Base-by-base conservation (phyloP, 2,329 filamentous ascomycete species). In the Trichoderma brevicompactum region DNA sequence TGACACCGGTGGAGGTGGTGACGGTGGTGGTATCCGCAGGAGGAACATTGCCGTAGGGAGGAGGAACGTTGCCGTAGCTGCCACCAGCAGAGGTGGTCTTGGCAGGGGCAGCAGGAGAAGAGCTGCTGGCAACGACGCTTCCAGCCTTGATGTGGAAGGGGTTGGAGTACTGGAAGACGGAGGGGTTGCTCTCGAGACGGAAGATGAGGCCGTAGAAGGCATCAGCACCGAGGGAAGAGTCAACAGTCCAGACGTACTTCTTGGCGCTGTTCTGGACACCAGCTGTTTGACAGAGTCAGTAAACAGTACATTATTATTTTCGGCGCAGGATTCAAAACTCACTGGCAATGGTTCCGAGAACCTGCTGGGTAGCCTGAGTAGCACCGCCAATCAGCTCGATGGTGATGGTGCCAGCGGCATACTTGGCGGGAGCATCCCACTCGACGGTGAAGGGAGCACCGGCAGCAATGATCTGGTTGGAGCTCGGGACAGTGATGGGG, bases 81-180 rank as follows among this genome's bases (percentile, higher is more conserved):
- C 49, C 50, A 48, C 23, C 28, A 12, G 58, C 54, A 65, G 58
- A 66, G 64, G 68, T 67, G 52, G 69, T 65, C 41, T 68, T 59
- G 53, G 38, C 66, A 10, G 53, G 40, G 32, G 48, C 60, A 23
- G 71, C 60, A 66, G 68, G 54, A 58, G 65, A 65, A 15, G 50
- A 28, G n/a, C 40, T 46, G 55, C 41, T 59, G 15, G 23, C 34
- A 23, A 23, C 5, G 50, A 54, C 50, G 34, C 17, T 38, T 55
- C 65, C 70, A 32, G 73, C 77, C 64, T 73, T 72, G 72, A 87
- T 86, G 72, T 79, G 71, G 80, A 89, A 89, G 70, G 85, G 85
- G 79, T 82, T 83, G 65, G 85, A 87, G 82, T 83, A 89, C 81
- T 89, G 86, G 82, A 85, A 86, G 73, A 81, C 76, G 10, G 56